phyloP scores from a whole-genome alignment of 371 early-diverging fungal genomes.

The Mortierella polycephala region DNA sequence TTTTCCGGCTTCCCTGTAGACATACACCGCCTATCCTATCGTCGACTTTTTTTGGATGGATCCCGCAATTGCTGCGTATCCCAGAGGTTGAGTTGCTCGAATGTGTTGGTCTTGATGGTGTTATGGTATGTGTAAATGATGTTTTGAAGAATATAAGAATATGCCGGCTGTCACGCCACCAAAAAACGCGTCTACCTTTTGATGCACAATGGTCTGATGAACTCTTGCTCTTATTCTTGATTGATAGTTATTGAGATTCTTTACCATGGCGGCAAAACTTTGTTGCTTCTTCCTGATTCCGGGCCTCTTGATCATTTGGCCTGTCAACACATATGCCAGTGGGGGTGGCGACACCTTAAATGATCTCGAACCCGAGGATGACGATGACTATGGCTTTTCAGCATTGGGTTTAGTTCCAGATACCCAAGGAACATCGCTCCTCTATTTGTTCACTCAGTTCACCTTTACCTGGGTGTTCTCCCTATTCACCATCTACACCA shows the following conservation, averaged over 20 bases:
- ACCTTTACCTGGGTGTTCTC: constrained; percentile 74
- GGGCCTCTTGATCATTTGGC: constrained; percentile 56
- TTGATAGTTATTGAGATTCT: constrained; percentile 59
- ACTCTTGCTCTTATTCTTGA: not conserved
- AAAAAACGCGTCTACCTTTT: not conserved
- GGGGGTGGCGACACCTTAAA: constrained; percentile 1
- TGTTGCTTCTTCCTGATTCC: constrained; percentile 51
- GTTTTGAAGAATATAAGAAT: too few species aligned
- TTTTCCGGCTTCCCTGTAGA: constrained; percentile 47
- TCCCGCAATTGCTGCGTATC: constrained; percentile 61
- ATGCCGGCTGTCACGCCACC: too few species aligned
- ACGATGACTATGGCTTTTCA: not conserved
- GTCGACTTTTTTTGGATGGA: constrained; percentile 71
- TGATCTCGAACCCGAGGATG: not conserved
- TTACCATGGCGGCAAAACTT: constrained; percentile 62
- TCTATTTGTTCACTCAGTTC: constrained; percentile 65
- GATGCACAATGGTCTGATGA: not conserved
- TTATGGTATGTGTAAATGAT: constrained; percentile 56
- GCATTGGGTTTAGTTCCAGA: not conserved
- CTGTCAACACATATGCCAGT: constrained; percentile 55
- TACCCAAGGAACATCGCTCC: constrained; percentile 9
- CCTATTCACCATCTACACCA: constrained; percentile 66
- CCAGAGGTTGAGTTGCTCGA: constrained; percentile 59
- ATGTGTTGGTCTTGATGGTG: constrained; percentile 70
- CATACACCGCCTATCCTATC: constrained; percentile 66